phyloP scores from a whole-genome alignment of 176 grass and related monocot genomes.

The Raddia guianensis region DNA sequence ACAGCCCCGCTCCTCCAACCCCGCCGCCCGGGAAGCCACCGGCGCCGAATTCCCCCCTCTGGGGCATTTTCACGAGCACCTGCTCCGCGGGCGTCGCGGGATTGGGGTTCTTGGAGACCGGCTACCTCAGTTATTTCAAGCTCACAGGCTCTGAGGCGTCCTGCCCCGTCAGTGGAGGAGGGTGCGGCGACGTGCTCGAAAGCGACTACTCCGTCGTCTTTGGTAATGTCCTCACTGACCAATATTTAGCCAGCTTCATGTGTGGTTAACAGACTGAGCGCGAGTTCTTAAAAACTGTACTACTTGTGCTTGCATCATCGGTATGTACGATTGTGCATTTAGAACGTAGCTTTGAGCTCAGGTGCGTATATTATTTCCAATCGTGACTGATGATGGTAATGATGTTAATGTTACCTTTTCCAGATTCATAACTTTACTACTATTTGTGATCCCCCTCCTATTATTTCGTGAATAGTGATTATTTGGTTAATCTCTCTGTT shows the following conservation, averaged over 20 bases:
- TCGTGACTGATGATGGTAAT: neutral
- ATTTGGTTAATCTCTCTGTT: neutral
- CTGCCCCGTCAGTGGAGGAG: constrained; percentile 71
- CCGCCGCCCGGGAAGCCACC: neutral
- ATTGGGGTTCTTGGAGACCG: constrained; percentile 82
- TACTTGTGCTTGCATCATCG: neutral
- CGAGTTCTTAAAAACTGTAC: neutral
- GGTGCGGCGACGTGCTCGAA: constrained; percentile 74
- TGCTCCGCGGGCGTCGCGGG: constrained; percentile 64
- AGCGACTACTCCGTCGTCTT: constrained; percentile 78
- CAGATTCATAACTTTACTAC: neutral
- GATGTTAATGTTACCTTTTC: neutral
- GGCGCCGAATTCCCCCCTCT: constrained; percentile 30
- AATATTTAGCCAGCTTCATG: neutral
- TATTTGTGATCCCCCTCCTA: neutral
- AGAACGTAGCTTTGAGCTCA: neutral
- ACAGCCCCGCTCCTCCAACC: neutral
- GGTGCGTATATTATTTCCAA: neutral
- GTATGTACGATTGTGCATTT: neutral
- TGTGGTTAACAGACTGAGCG: neutral
- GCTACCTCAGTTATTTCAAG: constrained; percentile 88
- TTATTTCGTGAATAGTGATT: neutral
- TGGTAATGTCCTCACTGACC: constrained; percentile 48
- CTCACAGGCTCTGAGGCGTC: constrained; percentile 75
- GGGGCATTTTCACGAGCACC: constrained; percentile 63